phyloP scores from a whole-genome alignment of 192 early-diverging fungal genomes.

The Coemansia sp. region DNA sequence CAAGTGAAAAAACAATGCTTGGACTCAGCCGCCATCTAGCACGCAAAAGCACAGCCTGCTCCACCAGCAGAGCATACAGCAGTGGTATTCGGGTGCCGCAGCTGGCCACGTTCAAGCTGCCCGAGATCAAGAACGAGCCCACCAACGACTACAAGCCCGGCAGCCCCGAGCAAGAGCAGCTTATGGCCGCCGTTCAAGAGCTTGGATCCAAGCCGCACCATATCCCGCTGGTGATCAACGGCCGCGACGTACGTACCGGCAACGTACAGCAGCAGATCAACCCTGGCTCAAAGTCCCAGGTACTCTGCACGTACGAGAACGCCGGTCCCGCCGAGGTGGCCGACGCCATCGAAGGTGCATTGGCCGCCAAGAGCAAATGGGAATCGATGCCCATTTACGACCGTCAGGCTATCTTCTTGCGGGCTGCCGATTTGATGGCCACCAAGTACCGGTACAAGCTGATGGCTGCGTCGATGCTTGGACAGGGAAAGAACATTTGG shows the following conservation, averaged over 20 bases:
- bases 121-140: slow-evolving; percentile 84
- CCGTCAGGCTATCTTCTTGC: slow-evolving; percentile 93
- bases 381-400: slow-evolving; percentile 92
- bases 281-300: slow-evolving; percentile 80
- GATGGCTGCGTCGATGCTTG: slow-evolving; percentile 96
- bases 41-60: slow-evolving; percentile 12
- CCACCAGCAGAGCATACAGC: slow-evolving; percentile 9
- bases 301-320: slow-evolving; percentile 83
- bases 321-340: slow-evolving; percentile 71
- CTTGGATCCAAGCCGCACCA: slow-evolving; percentile 68
- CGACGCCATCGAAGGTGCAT: slow-evolving; percentile 84
- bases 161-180: slow-evolving; percentile 69
- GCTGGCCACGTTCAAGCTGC: slow-evolving; percentile 80
- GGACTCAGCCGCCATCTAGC: slow-evolving; percentile 20
- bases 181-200: slow-evolving; percentile 78
- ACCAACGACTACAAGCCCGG: slow-evolving; percentile 80
- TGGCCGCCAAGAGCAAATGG: slow-evolving; percentile 85
- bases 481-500: slow-evolving; percentile 98
- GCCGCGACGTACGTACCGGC: slow-evolving; percentile 75
- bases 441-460: slow-evolving; percentile 90
- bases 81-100: slow-evolving; percentile 57
- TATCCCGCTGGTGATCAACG: slow-evolving; percentile 85
- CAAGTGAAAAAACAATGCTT: slow-evolving; percentile 13
- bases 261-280: slow-evolving; percentile 72
- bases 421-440: slow-evolving; percentile 92